phyloP scores from a whole-genome alignment of 208 protist genomes.

The Trichomonas tenax region DNA sequence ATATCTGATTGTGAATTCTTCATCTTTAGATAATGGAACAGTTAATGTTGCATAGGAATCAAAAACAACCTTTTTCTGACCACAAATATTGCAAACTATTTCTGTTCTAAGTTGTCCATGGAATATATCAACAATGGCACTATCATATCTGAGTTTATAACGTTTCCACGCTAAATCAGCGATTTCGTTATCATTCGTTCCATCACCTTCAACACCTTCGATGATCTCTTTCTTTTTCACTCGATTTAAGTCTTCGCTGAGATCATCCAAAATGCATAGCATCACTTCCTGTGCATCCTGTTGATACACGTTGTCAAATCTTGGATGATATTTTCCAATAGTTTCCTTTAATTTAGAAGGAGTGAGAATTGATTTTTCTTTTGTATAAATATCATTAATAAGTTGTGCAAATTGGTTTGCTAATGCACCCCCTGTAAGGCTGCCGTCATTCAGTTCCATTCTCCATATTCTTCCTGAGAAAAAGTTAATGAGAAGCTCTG shows the following conservation, averaged over 20 bases:
- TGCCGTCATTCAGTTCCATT: conserved; percentile 25
- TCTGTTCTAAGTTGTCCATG: not conserved
- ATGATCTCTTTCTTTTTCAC: conserved; percentile 43
- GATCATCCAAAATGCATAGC: conserved; percentile 58
- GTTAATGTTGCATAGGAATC: not conserved
- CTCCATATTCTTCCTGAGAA: conserved; percentile 1
- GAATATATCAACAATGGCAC: not conserved
- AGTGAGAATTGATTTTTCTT: not conserved
- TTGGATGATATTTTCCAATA: conserved; percentile 9
- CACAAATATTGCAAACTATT: not conserved
- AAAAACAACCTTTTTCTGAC: not conserved
- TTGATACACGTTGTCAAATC: conserved; percentile 22
- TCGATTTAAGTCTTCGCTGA: conserved; percentile 67
- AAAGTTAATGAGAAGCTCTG: conserved; percentile 47
- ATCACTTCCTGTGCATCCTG: conserved; percentile 43
- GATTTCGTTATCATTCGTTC: not conserved
- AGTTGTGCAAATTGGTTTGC: conserved; percentile 27
- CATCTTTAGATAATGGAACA: not conserved
- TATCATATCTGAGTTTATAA: not conserved
- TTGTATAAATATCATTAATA: conserved; percentile 22
- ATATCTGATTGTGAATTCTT: not conserved
- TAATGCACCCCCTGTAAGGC: conserved; percentile 24
- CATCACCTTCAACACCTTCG: conserved; percentile 23
- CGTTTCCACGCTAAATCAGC: not conserved
- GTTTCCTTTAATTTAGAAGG: conserved; percentile 20